Evolutionary conservation across 495 filamentous ascomycete species (phyloP), one percentile per base, ranked within the genome.

Genomic region (Friedmanniomyces simplex): DNA sequence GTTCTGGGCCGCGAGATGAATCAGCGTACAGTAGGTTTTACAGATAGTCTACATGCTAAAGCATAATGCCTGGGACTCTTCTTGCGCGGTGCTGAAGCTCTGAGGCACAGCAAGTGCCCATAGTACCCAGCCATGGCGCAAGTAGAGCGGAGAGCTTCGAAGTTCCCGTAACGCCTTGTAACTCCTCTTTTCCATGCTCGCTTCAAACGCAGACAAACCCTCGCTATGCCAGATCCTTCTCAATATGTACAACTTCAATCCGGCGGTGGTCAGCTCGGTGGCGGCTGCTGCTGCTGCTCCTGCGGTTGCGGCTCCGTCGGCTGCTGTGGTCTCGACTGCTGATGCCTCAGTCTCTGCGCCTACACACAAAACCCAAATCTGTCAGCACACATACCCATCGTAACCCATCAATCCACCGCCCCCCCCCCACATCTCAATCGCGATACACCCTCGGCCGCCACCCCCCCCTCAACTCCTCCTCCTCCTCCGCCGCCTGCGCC

Each of bases 361-460:
- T 63, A 55, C 37, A 55, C 30, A 6, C 16, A 3, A 21, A 25
- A 37, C 24, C 6, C 39, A 0, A 16, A 32, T 4, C 37, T 11
- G 51, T 62, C 55, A 62, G 60, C 60, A 54, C 57, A 60, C 43
- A 43, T 43, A 53, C 57, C 52, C 22, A 25, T 32, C 26, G 37
- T 6, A 53, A 37, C 50, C 8, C 6, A 25, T 10, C 6, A 24
- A n/a, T 32, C 50, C 46, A 54, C 13, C 21, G 6, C 32, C 54
- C 45, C 37, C n/a, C n/a, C 21, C 8, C 28, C 4, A 12, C 34
- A 1, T 28, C n/a, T 58, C 55, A 88, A 67, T 95, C 89, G 74
- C 94, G 94, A 67, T 89, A 95, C 26, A 96, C 72, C 81, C 95
- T 96, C 52, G 93, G 93, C 58, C 88, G 95, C 83, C 87, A 96